Evolutionary conservation across 192 early-diverging fungal genomes (phyloP), one percentile per base, ranked within the genome.

Genomic region (Coemansia sp.): DNA sequence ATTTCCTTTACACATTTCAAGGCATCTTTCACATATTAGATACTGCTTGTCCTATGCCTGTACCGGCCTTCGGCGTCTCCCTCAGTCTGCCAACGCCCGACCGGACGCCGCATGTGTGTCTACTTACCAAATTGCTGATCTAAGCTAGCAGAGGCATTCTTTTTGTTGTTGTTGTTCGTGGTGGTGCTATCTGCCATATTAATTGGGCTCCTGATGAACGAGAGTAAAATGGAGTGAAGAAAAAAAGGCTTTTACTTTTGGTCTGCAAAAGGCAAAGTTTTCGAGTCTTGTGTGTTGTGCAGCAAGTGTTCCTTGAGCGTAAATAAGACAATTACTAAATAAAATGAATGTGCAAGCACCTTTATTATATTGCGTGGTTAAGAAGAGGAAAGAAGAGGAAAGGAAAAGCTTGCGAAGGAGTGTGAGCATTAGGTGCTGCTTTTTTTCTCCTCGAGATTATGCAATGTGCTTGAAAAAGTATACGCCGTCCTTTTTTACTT

Each of bases 51-150:
- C 4, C 32, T 32, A 32, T 32, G 32, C 32, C 32, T 4, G 32
- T 32, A 4, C 4, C 32, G 32, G 32, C 2, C 32, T 32, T 32
- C 32, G 4, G 32, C 32, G 4, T 32, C 32, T 32, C 32, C 32
- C 32, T 32, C 32, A 32, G 32, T 1, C 32, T 32, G 32, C 32
- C 32, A 4, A 32, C 32, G 32, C 32, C 32, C 32, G 4, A 32
- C 32, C 32, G 32, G 32, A 32, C 32, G 32, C 32, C n/a, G 16
- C 37, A 60, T 36, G 6, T 10, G 41, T 51, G 62, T 41, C 32
- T 67, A 46, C 82, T 78, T 88, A 90, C 89, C 89, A 80, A 90
- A 77, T 45, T 83, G 87, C 85, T 89, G 88, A 83, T 89, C 86
- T 84, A 90, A 86, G 86, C 86, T 86, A 68, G 78, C 87, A 74